Base-by-base conservation (phyloP, 495 filamentous ascomycete species). In the Xylaria intraflava region DNA sequence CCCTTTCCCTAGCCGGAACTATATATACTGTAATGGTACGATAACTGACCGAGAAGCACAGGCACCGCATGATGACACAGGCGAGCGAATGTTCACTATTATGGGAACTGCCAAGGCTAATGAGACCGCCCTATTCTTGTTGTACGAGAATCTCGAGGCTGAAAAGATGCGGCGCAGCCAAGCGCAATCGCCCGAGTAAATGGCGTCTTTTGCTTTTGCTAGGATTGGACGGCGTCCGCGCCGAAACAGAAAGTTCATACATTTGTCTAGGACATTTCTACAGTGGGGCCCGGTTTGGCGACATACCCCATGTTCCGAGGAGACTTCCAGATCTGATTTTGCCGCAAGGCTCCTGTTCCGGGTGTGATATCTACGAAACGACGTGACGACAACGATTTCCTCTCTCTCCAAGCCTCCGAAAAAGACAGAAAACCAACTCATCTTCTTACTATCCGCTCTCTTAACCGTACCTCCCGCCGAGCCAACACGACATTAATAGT, bases 1-100 rank as follows among this genome's bases (percentile, higher is more conserved):
- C 6, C 35, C 24, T 2, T 16, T 16, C 17, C 17, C 19, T 4
- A 8, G 33, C 27, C 29, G 0, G 24, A 36, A 36, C 14, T 17
- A 45, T 36, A 35, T 30, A 23, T 42, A n/a, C 22, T 42, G n/a
- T 49, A 12, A 14, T 16, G 24, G 20, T 0, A 35, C 27, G 10
- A 17, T 20, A 19, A 44, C 57, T 66, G 23, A 66, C 12, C 47
- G 10, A 33, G 11, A 23, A n/a, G 46, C n/a, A 41, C 52, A 77
- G 73, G 88, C 90, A 20, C 90, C 94, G 29, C 93, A 98, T 62
- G 93, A 97, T 60, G 94, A 97, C 51, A 91, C 89, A 42, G 93
- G 93, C 48, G 93, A 98, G 80, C 84, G 93, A 63, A 97, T 98
- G 93, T 98, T 97, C 76, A 97, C 93, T 57, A 96, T 98, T 67